These are phyloP conservation scores for Spatholobus suberectus DNA, from an alignment of 306 rosid species.

Conservation along the genomic window DNA sequence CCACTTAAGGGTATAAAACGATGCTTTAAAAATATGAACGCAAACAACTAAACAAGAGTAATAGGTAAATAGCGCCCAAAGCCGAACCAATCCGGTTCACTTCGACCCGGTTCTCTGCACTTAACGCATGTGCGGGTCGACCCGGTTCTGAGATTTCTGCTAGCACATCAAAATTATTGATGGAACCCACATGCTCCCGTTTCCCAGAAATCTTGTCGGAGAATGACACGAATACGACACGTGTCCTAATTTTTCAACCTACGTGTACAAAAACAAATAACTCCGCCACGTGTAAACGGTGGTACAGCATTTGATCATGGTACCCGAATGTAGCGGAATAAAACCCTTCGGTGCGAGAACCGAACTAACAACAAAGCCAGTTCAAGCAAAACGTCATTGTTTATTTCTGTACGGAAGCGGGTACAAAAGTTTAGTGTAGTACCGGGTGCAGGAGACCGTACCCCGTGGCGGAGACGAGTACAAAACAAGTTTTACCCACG, in stretches of 20 bases:
- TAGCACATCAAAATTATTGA: neutral
- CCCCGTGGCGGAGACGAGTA: conserved; percentile 28
- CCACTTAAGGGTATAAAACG: too few relatives aligned
- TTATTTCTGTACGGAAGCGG: neutral
- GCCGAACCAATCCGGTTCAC: neutral
- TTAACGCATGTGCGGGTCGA: neutral
- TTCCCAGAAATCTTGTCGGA: conserved; percentile 1
- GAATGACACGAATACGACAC: conserved; percentile 38
- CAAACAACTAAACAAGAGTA: too few relatives aligned
- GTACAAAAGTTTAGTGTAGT: neutral
- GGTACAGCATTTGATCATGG: neutral
- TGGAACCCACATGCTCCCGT: neutral
- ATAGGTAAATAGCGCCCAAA: neutral
- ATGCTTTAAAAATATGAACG: too few relatives aligned
- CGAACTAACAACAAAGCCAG: too few relatives aligned
- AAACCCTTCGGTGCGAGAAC: neutral
- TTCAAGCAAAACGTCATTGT: neutral
- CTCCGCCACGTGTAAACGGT: neutral
- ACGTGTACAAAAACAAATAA: neutral
- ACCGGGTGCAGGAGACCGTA: neutral
- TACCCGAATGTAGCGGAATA: neutral
- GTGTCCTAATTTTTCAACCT: neutral
- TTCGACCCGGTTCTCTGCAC: neutral
- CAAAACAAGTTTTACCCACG: conserved; percentile 51
- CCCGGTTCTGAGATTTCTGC: neutral